Evolutionary conservation across 192 early-diverging fungal species (phyloP).

Genomic region (Paraglomus brasilianum): DNA sequence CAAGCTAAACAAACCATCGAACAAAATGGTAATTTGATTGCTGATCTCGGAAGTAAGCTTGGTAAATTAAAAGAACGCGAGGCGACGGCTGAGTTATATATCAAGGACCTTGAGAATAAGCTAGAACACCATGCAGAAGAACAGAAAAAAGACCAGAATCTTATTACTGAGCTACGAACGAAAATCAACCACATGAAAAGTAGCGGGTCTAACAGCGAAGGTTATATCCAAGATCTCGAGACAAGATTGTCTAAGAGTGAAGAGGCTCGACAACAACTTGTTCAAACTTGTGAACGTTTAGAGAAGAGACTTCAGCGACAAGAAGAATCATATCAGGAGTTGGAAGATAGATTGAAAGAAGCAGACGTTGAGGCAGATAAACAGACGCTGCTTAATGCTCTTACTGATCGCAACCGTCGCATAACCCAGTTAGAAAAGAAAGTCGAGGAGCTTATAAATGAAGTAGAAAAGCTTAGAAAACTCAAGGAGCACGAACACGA

Average conservation of each 20-base stretch:
- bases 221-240: constrained; percentile 35
- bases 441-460: background rate
- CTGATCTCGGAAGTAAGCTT: background rate
- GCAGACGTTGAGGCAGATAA: background rate
- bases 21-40: constrained; percentile 11
- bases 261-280: constrained; percentile 5
- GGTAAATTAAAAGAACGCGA: constrained; percentile 2
- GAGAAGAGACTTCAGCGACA: constrained; percentile 28
- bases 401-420: constrained; percentile 23
- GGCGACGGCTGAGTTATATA: constrained; percentile 10
- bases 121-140: background rate
- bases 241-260: constrained; percentile 32
- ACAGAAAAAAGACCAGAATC: constrained; percentile 11
- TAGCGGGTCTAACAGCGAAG: constrained; percentile 27
- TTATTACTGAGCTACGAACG: background rate
- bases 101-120: constrained; percentile 11
- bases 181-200: constrained; percentile 1
- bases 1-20: constrained; percentile 3
- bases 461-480: constrained; percentile 13
- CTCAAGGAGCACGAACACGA: background rate
- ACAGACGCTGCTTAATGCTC: constrained; percentile 1
- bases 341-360: constrained; percentile 12
- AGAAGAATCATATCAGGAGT: constrained; percentile 32
- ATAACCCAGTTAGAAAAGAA: constrained; percentile 27
- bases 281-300: constrained; percentile 24